Percentiles rank a stretch among this genome's conserved stretches.
Evolutionary conservation across 805 yeast species (phyloP).

Genomic region (Schwanniomyces vanrijiae): DNA sequence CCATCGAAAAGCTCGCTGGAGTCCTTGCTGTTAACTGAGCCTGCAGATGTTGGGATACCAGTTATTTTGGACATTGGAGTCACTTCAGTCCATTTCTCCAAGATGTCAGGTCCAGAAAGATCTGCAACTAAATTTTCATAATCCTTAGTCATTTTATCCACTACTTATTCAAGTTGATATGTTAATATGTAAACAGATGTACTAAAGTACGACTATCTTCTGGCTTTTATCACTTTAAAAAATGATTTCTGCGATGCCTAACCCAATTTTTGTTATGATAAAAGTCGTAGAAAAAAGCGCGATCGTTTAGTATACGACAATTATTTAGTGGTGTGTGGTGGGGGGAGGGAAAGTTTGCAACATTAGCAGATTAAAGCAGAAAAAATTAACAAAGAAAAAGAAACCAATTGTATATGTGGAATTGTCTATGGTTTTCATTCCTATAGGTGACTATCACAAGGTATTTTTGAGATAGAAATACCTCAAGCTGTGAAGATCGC

Average conservation of each 20-base stretch:
- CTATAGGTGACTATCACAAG: no score
- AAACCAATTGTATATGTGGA: no score
- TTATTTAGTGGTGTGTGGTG: background rate
- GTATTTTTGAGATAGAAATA: no score
- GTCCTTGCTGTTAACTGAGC: conserved; percentile 25
- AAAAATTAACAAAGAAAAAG: no score
- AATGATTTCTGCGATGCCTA: background rate
- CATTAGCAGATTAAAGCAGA: no score
- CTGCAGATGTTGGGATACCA: conserved; percentile 51
- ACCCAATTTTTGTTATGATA: background rate
- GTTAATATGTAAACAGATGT: background rate
- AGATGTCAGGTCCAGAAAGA: conserved; percentile 49
- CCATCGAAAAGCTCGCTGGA: conserved; percentile 62
- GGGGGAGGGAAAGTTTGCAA: background rate
- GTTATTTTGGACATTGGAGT: conserved; percentile 61
- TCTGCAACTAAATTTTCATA: conserved; percentile 57
- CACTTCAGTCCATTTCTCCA: conserved; percentile 63
- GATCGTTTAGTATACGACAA: background rate
- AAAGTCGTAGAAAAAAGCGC: background rate
- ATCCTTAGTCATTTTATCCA: conserved; percentile 2
- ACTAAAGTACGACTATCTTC: background rate
- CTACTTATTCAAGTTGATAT: background rate
- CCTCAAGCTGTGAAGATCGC: no score
- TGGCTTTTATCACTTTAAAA: background rate
- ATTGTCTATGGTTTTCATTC: no score